Evolutionary conservation across 345 rosid genomes (phyloP).

Genomic region (Aquilaria malaccensis): DNA sequence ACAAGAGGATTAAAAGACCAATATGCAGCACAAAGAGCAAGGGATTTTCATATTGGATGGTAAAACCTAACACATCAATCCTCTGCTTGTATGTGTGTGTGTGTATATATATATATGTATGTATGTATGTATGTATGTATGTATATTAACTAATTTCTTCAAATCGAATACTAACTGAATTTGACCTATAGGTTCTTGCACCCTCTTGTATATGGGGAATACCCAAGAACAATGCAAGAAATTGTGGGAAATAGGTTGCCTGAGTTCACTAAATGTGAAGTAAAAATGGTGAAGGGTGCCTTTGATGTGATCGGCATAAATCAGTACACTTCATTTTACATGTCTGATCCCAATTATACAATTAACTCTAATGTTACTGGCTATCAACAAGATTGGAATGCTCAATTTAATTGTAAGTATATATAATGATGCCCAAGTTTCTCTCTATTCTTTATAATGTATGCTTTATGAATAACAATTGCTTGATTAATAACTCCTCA

Average conservation of each 20-base stretch:
- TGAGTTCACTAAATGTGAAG: constrained; percentile 30
- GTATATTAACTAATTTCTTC: too few relatives aligned
- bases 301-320: constrained; percentile 46
- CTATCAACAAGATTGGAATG: constrained; percentile 51
- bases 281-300: constrained; percentile 44
- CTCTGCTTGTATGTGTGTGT: too few relatives aligned
- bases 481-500: not conserved
- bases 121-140: too few relatives aligned
- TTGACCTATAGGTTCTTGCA: constrained; percentile 40
- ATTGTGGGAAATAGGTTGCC: constrained; percentile 46
- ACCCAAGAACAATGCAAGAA: constrained; percentile 54
- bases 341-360: constrained; percentile 25
- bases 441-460: too few relatives aligned
- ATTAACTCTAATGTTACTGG: constrained; percentile 22
- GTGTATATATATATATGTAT: too few relatives aligned
- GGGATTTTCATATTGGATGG: constrained; percentile 78
- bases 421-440: too few relatives aligned
- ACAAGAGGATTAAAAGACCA: constrained; percentile 43
- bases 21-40: constrained; percentile 60
- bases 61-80: constrained; percentile 6
- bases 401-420: constrained; percentile 38
- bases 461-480: not conserved
- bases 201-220: constrained; percentile 62
- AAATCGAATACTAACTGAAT: too few relatives aligned
- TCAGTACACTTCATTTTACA: constrained; percentile 46